These are phyloP conservation scores for Diutina siamensis DNA, from an alignment of 1,139 yeast genomes.

Conservation along the genomic window DNA sequence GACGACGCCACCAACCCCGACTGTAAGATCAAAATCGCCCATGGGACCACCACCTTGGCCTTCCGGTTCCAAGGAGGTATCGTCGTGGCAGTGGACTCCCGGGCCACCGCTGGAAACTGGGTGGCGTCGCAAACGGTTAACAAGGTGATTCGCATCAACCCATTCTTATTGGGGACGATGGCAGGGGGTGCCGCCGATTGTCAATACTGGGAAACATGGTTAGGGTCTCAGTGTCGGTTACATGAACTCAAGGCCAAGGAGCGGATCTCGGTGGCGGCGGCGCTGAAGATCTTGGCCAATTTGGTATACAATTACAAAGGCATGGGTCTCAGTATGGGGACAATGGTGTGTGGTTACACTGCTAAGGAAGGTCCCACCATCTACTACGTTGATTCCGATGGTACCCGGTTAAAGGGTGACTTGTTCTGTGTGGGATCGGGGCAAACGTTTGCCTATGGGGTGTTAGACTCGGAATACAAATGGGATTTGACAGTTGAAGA, in stretches of 20 bases:
- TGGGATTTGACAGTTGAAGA: slow-evolving; percentile 91
- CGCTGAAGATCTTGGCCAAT: slow-evolving; percentile 85
- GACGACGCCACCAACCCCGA: slow-evolving; percentile 90
- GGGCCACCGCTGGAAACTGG: slow-evolving; percentile 99
- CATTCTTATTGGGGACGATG: slow-evolving; percentile 91
- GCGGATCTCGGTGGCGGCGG: slow-evolving; percentile 93
- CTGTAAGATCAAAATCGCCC: slow-evolving; percentile 91
- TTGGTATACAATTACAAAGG: slow-evolving; percentile 92
- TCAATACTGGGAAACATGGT: slow-evolving; percentile 99
- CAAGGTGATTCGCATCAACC: slow-evolving; percentile 94
- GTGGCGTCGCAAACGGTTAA: slow-evolving; percentile 97
- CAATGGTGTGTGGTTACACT: slow-evolving; percentile 97
- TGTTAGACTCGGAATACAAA: slow-evolving; percentile 77
- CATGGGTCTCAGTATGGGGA: slow-evolving; percentile 98
- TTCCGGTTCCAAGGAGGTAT: slow-evolving; percentile 95
- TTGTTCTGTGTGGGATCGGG: slow-evolving; percentile 98
- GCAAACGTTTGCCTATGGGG: slow-evolving; percentile 99
- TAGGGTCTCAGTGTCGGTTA: slow-evolving; percentile 91
- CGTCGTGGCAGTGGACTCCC: slow-evolving; percentile 91
- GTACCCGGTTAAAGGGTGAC: slow-evolving; percentile 91
- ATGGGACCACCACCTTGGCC: slow-evolving; percentile 96
- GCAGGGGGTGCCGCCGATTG: slow-evolving; percentile 99
- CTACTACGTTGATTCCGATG: slow-evolving; percentile 94
- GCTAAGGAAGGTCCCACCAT: slow-evolving; percentile 92
- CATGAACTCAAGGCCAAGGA: slow-evolving; percentile 92